Conservation (phyloP, 148 eudicot genomes). For the Pharnaceum exiguum region DNA sequence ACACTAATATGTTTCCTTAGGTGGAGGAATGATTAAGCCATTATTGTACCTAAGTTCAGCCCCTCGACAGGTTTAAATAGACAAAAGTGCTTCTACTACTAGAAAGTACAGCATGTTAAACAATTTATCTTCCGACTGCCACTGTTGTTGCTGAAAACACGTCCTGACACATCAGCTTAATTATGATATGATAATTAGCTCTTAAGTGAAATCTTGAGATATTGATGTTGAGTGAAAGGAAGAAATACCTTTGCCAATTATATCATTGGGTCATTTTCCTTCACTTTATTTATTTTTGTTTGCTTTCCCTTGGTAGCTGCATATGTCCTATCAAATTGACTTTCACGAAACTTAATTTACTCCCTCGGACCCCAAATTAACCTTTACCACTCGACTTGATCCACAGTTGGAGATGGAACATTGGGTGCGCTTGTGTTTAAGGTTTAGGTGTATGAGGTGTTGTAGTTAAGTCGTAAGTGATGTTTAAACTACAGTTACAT, state of each 20-base stretch:
- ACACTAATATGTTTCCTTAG: no score
- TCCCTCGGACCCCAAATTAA: no score
- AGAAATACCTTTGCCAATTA: conserved; percentile 15
- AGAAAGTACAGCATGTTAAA: conserved; percentile 9
- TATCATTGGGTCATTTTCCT: background rate
- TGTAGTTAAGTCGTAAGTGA: no score
- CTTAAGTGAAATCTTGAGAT: background rate
- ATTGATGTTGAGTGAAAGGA: conserved; percentile 33
- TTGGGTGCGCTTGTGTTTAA: no score
- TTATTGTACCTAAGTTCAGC: background rate
- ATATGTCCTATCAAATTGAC: background rate
- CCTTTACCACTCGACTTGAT: no score
- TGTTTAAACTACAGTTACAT: no score
- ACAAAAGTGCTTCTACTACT: background rate
- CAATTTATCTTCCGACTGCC: conserved; percentile 1
- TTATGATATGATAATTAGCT: background rate
- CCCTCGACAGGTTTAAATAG: conserved; percentile 18
- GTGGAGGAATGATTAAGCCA: conserved; percentile 4
- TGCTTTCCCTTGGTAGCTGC: background rate
- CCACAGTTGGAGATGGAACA: no score
- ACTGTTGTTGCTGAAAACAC: conserved; percentile 2
- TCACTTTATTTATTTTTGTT: background rate
- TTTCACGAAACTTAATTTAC: background rate
- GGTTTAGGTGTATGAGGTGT: no score
- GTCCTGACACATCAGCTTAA: background rate